A percentile compares a stretch with the other conserved stretches of the same genome.
Conservation (phyloP, 2,329 filamentous ascomycete genomes). For the Penicillium sumatraense region DNA sequence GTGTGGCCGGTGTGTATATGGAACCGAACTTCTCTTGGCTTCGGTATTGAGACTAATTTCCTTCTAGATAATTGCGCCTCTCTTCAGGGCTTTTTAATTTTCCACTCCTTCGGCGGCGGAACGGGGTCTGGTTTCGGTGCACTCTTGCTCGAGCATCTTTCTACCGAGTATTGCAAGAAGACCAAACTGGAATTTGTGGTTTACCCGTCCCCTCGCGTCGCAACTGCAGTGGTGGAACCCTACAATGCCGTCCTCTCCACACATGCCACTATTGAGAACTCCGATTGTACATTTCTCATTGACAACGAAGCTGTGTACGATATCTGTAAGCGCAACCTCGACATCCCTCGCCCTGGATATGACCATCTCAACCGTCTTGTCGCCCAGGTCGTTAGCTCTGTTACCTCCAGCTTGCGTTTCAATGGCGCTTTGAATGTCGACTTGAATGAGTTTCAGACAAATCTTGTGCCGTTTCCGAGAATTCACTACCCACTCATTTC, state of each 20-base stretch:
- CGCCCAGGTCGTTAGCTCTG: conserved; percentile 69
- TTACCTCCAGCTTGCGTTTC: conserved; percentile 68
- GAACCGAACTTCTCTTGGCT: background rate
- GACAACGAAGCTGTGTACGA: conserved; percentile 72
- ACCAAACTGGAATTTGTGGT: conserved; percentile 70
- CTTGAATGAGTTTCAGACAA: conserved; percentile 71
- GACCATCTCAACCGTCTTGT: conserved; percentile 70
- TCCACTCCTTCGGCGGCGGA: conserved; percentile 71
- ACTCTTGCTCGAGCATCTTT: conserved; percentile 66
- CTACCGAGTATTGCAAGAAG: conserved; percentile 70
- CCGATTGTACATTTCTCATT: conserved; percentile 70
- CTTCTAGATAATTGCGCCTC: conserved; percentile 65
- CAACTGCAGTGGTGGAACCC: conserved; percentile 70
- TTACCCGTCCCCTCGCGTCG: conserved; percentile 67
- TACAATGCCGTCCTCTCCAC: conserved; percentile 64
- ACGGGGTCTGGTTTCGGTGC: conserved; percentile 70
- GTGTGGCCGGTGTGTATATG: conserved; percentile 59
- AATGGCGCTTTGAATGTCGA: conserved; percentile 71
- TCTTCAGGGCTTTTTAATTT: conserved; percentile 69
- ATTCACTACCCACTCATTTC: conserved; percentile 71
- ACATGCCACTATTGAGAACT: conserved; percentile 69
- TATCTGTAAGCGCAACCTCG: conserved; percentile 67
- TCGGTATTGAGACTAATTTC: conserved; percentile 22
- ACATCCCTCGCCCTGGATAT: conserved; percentile 66
- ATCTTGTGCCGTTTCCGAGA: conserved; percentile 69